phyloP scores from a whole-genome alignment of 139 green algal species.

The Chlorella sp. region DNA sequence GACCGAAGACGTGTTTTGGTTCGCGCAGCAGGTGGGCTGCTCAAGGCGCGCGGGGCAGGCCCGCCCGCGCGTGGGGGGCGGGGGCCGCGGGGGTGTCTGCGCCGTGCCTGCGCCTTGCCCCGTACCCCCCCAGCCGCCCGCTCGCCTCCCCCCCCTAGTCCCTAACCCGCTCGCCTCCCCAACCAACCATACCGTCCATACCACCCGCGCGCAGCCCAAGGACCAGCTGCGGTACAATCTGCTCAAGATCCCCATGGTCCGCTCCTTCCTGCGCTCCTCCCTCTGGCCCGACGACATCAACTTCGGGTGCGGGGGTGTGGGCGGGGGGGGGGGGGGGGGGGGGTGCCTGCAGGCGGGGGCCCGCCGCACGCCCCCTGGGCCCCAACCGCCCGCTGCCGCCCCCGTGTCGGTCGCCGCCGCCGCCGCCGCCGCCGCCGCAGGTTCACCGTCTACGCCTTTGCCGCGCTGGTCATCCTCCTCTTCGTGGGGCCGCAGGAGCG shows the following conservation, averaged over 20 bases:
- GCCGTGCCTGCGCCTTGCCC: too few relatives aligned
- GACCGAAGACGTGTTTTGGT: slow-evolving; percentile 60
- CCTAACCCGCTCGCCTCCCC: too few relatives aligned
- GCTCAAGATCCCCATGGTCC: slow-evolving; percentile 47
- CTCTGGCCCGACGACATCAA: slow-evolving; percentile 76
- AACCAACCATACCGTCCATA: too few relatives aligned
- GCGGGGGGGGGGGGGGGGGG: not conserved
- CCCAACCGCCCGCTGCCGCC: not conserved
- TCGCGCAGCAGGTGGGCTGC: slow-evolving; percentile 44
- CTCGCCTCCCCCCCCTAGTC: too few relatives aligned
- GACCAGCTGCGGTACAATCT: slow-evolving; percentile 59
- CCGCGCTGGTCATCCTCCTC: slow-evolving; percentile 59
- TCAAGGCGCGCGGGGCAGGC: too few relatives aligned
- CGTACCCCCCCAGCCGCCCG: too few relatives aligned
- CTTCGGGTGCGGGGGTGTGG: slow-evolving; percentile 31
- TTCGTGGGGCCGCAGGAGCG: slow-evolving; percentile 72
- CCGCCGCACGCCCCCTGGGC: not conserved
- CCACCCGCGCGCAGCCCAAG: slow-evolving; percentile 15
- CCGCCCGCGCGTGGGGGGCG: too few relatives aligned
- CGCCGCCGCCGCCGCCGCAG: slow-evolving; percentile 6
- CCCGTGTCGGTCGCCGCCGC: not conserved
- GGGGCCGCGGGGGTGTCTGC: too few relatives aligned
- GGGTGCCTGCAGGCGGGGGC: not conserved
- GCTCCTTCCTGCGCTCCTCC: slow-evolving; percentile 49
- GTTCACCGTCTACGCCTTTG: slow-evolving; percentile 53